Conservation (phyloP, 306 rosid species). For the Mimosa bimucronata region DNA sequence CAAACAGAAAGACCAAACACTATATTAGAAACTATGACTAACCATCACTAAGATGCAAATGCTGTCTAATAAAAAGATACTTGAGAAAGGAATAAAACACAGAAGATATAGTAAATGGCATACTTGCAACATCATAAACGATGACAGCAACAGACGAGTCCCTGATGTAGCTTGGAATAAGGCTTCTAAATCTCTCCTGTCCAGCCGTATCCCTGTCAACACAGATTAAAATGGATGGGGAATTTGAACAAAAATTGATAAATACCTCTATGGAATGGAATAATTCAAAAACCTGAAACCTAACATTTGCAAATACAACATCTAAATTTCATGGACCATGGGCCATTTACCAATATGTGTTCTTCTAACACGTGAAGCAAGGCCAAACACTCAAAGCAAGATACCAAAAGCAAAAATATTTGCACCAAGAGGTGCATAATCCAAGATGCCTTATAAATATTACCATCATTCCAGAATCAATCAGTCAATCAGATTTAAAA, state of each 20-base stretch:
- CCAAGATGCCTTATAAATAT: conserved; percentile 5
- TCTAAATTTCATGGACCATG: background rate
- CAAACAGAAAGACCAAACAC: background rate
- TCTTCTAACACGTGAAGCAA: background rate
- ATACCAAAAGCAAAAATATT: conserved; percentile 9
- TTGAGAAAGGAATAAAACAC: conserved; percentile 29
- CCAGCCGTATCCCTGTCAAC: conserved; percentile 67
- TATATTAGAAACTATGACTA: background rate
- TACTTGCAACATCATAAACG: conserved; percentile 68
- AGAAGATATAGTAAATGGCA: conserved; percentile 34
- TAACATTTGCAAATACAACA: conserved; percentile 10
- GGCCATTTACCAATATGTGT: background rate
- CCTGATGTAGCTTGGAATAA: conserved; percentile 71
- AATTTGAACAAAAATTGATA: background rate
- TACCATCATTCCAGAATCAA: conserved; percentile 22
- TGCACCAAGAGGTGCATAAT: conserved; percentile 25
- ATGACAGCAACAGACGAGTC: conserved; percentile 71
- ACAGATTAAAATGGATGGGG: conserved; percentile 24
- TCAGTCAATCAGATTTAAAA: conserved; percentile 12
- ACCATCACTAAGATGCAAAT: conserved; percentile 16
- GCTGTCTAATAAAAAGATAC: conserved; percentile 2
- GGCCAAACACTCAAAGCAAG: conserved; percentile 2
- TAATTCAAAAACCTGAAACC: conserved; percentile 4
- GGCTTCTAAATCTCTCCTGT: conserved; percentile 72
- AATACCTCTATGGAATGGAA: background rate